Percentiles rank a stretch among this genome's conserved stretches.
Conservation (phyloP, 495 filamentous ascomycete genomes). For the Xylaria scruposa region DNA sequence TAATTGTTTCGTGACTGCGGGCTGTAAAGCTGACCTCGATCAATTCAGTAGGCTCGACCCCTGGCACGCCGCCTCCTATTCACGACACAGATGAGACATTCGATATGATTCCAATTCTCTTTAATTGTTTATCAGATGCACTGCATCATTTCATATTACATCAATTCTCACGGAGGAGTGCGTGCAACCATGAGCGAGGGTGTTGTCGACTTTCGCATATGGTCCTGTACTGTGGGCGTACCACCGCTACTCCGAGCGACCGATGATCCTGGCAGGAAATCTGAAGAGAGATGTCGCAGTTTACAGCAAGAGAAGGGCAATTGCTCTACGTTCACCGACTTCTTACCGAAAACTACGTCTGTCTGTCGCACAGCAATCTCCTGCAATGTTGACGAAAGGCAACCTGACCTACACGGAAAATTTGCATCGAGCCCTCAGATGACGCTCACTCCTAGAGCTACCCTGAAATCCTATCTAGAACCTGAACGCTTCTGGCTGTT, state of each 20-base stretch:
- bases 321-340: slow-evolving; percentile 7
- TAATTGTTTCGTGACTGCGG: neutral
- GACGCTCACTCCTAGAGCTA: neutral
- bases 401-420: slow-evolving; percentile 1
- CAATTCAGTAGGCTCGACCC: neutral
- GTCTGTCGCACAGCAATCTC: slow-evolving; percentile 9
- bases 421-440: neutral
- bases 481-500: neutral
- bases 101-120: neutral
- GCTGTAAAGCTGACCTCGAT: slow-evolving; percentile 4
- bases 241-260: neutral
- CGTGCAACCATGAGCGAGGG: neutral
- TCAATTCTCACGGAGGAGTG: slow-evolving; percentile 1
- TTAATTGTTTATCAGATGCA: neutral
- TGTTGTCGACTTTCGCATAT: neutral
- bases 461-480: neutral
- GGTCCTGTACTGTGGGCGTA: neutral
- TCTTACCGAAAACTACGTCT: neutral
- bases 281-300: neutral
- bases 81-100: neutral
- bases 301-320: neutral
- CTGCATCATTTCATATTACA: neutral
- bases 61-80: neutral
- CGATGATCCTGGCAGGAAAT: neutral
- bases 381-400: slow-evolving; percentile 11